Conservation (phyloP, 2,329 filamentous ascomycete species). For the Phialophora verrucosa region DNA sequence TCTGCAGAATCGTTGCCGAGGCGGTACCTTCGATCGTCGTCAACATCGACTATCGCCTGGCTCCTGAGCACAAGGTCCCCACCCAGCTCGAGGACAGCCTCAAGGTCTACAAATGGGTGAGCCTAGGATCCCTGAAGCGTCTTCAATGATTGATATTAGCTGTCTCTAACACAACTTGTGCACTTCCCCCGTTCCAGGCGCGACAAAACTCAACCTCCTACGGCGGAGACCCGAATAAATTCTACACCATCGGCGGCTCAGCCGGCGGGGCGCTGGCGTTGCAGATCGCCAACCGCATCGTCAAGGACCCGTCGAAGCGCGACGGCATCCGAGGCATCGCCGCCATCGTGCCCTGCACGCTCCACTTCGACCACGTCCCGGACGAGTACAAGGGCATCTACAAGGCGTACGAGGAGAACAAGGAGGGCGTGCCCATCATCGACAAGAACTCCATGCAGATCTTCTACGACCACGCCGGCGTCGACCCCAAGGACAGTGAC, state of each 20-base stretch:
- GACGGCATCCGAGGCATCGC: constrained; percentile 48
- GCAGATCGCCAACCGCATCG: constrained; percentile 45
- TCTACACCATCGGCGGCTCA: constrained; percentile 47
- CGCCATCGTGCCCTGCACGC: constrained; percentile 46
- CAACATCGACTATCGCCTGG: constrained; percentile 46
- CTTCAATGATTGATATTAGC: too few relatives aligned
- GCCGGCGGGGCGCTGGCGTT: constrained; percentile 50
- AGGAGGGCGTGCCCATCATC: constrained; percentile 47
- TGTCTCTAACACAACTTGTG: not conserved
- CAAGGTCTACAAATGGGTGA: constrained; percentile 37
- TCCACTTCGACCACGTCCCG: constrained; percentile 48
- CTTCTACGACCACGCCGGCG: constrained; percentile 33
- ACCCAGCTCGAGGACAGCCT: constrained; percentile 37
- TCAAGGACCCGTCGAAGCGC: constrained; percentile 45
- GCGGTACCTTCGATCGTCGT: constrained; percentile 44
- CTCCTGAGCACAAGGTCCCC: constrained; percentile 37
- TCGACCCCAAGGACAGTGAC: constrained; percentile 32
- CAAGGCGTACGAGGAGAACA: constrained; percentile 47
- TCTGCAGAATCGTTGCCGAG: constrained; percentile 44
- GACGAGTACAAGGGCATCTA: constrained; percentile 44
- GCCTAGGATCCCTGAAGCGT: not conserved
- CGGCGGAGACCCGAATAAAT: constrained; percentile 40
- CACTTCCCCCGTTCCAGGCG: constrained; percentile 15
- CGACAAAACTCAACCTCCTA: constrained; percentile 34
- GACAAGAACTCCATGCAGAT: constrained; percentile 35